Evolutionary conservation across 768 basidiomycete species (phyloP).

Genomic region (Kwoniella heveanensis): DNA sequence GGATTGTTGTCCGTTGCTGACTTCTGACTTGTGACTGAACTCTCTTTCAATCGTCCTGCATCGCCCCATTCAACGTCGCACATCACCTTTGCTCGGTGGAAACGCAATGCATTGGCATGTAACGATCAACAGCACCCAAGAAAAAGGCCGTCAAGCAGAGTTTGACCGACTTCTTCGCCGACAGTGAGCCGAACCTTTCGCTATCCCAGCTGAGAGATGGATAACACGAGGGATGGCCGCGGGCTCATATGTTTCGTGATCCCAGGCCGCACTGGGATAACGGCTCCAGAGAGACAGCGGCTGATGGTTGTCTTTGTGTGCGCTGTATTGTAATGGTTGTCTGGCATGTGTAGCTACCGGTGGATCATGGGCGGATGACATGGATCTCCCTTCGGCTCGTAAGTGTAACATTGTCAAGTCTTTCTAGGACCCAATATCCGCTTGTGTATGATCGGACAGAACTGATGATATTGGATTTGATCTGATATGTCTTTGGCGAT

Average conservation of each 20-base stretch:
- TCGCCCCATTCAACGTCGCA: not conserved
- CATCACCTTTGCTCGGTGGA: not conserved
- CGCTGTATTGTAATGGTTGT: not conserved
- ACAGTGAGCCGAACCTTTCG: constrained; percentile 66
- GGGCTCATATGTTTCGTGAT: no score
- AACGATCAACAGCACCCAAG: constrained; percentile 69
- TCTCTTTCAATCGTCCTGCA: not conserved
- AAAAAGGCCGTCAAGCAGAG: constrained; percentile 84
- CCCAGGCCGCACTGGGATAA: no score
- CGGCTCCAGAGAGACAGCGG: not conserved
- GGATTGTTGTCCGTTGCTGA: not conserved
- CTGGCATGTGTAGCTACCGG: constrained; percentile 55
- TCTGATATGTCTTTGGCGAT: not conserved
- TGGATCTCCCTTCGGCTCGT: constrained; percentile 97
- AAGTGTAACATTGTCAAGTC: constrained; percentile 61
- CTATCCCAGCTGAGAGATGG: no score
- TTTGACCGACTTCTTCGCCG: constrained; percentile 87
- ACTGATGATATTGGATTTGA: constrained; percentile 4
- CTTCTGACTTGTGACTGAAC: not conserved
- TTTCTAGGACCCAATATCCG: no score
- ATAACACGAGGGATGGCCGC: no score
- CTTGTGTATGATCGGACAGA: no score
- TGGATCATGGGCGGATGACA: constrained; percentile 98
- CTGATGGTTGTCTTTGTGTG: not conserved
- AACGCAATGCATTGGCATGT: not conserved